Evolutionary conservation across 257 asterid species (phyloP).

Genomic region (Nemophila menziesii): DNA sequence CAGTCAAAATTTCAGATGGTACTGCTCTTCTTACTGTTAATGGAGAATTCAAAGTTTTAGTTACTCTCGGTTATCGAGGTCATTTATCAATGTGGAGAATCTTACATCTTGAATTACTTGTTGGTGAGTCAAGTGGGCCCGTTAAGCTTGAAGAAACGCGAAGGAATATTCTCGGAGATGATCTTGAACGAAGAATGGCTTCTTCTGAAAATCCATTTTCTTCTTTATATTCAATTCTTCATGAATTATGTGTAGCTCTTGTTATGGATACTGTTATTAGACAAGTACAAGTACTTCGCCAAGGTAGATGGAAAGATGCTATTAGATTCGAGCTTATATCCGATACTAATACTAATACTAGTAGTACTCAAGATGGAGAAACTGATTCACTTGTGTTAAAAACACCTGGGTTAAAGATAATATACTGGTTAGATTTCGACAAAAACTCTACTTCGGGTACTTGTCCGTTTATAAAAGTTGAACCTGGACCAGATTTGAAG

Average conservation of each 20-base stretch:
- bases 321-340: constrained; percentile 93
- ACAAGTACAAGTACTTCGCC: constrained; percentile 85
- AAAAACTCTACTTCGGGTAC: constrained; percentile 56
- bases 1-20: constrained; percentile 73
- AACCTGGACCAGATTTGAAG: constrained; percentile 84
- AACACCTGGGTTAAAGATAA: constrained; percentile 88
- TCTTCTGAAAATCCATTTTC: constrained; percentile 73
- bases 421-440: constrained; percentile 92
- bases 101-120: constrained; percentile 90
- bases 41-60: constrained; percentile 93
- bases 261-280: constrained; percentile 92
- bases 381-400: constrained; percentile 58
- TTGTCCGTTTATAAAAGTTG: constrained; percentile 73
- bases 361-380: constrained; percentile 69
- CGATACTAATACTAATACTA: constrained; percentile 58
- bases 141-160: constrained; percentile 85
- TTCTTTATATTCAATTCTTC: constrained; percentile 69
- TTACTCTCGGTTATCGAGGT: constrained; percentile 97
- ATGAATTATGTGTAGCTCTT: constrained; percentile 89
- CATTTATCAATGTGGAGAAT: constrained; percentile 96
- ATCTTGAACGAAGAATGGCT: constrained; percentile 98
- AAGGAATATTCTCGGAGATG: constrained; percentile 93
- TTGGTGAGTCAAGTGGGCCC: constrained; percentile 75
- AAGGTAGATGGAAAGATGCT: constrained; percentile 96
- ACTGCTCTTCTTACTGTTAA: constrained; percentile 75